Evolutionary conservation across 805 yeast species (phyloP), one percentile per base, ranked within the genome.

Genomic region (Barnettozyma botsteinii): DNA sequence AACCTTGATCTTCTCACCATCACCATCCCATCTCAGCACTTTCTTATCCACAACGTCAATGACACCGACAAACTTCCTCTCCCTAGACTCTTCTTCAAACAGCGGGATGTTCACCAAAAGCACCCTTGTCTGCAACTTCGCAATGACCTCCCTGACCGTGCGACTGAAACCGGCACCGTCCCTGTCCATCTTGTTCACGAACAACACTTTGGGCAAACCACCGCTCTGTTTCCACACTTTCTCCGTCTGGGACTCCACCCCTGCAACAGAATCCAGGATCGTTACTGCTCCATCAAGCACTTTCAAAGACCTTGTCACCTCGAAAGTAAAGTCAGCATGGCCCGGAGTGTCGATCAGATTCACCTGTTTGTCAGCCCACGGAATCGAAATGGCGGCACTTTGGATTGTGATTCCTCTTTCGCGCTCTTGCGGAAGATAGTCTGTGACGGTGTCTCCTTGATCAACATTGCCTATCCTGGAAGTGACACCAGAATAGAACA

Each of bases 311-410:
- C 97, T 66, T 2, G 78, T 85, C 5, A 93, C 98, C 61, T 93
- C 98, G 59, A 89, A 93, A 0, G 94, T 85, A 60, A 93, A 93
- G 62, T 93, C 98, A 0, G 96, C 97, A 62, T 93, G 98, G 0
- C 98, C 98, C 0, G 98, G 98, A 0, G 98, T 93, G 59, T 93
- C 98, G 19, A 93, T 88, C 41, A 93, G 69, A 59, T 93, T 93
- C 53, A 93, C 79, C 49, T 77, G 78, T 54, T 77, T 75, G 35
- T 68, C 66, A 44, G 76, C 77, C 98, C 98, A 93, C 22, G 86
- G 82, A 36, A 93, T 73, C 0, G 96, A 77, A 27, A 91, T 88
- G 0, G 98, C 97, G 0, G 98, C 98, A 59, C 91, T 83, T 57
- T 89, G 96, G 53, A 93, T 93, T 0, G 98, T 91, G 48, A 93